phyloP scores from a whole-genome alignment of 495 filamentous ascomycete genomes.

The Trichoderma orchidacearum region DNA sequence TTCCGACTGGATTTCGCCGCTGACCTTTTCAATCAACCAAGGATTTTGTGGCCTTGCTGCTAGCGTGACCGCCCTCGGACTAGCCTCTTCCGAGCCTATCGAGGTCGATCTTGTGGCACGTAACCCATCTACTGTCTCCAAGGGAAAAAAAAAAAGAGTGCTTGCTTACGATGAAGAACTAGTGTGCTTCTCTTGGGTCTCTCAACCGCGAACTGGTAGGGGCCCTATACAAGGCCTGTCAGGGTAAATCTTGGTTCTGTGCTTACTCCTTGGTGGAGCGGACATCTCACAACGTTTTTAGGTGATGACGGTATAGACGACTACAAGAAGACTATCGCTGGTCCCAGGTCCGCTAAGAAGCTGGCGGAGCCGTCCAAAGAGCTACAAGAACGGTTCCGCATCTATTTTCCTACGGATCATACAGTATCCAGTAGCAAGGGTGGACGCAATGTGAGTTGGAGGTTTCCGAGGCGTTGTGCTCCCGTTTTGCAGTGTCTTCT shows the following conservation, averaged over 20 bases:
- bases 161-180: not conserved
- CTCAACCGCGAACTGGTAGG: constrained; percentile 54
- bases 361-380: not conserved
- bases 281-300: constrained; percentile 9
- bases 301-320: constrained; percentile 47
- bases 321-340: constrained; percentile 26
- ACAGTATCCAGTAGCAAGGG: constrained; percentile 55
- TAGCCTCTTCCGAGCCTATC: constrained; percentile 30
- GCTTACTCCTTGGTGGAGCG: not conserved
- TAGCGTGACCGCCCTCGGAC: constrained; percentile 41
- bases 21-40: constrained; percentile 4
- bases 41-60: constrained; percentile 52
- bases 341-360: constrained; percentile 4
- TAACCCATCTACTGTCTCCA: not conserved
- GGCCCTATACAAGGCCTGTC: constrained; percentile 60
- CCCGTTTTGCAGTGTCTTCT: not conserved
- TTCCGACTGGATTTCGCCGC: too few relatives aligned
- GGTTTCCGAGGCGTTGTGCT: not conserved
- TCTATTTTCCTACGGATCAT: constrained; percentile 72
- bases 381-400: constrained; percentile 42
- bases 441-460: constrained; percentile 28
- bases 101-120: constrained; percentile 49
- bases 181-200: constrained; percentile 70
- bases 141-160: too few relatives aligned
- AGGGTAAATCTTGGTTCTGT: constrained; percentile 34